Percentiles rank a stretch among this genome's conserved stretches.
phyloP scores from a whole-genome alignment of 2,329 filamentous ascomycete species.

The Penicillium janthinellum region DNA sequence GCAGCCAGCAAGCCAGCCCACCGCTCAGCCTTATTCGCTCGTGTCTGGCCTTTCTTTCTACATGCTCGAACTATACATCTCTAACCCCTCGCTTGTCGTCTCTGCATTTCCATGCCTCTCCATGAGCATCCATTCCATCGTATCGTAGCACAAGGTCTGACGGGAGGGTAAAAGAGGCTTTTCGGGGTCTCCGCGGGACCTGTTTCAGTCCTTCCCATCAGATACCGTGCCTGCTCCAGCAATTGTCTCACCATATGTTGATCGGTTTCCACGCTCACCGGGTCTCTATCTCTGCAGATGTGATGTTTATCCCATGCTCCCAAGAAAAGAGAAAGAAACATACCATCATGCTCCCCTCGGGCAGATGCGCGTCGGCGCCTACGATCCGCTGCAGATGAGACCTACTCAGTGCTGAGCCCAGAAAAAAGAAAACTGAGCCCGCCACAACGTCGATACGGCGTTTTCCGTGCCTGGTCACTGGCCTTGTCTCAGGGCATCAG shows the following conservation, averaged over 20 bases:
- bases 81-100: not conserved
- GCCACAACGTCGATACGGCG: slow-evolving; percentile 1
- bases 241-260: slow-evolving; percentile 8
- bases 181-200: not conserved
- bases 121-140: not conserved
- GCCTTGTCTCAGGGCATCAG: slow-evolving; percentile 17
- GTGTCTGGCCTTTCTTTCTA: not conserved
- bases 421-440: not conserved
- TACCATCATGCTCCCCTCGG: not conserved
- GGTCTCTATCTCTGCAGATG: not conserved
- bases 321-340: not conserved
- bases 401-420: not conserved
- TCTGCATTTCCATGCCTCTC: not conserved
- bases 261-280: slow-evolving; percentile 1
- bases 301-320: not conserved
- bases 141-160: not conserved
- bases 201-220: slow-evolving; percentile 2
- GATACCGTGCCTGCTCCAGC: not conserved
- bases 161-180: not conserved
- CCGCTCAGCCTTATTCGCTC: not conserved
- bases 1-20: not conserved
- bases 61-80: not conserved
- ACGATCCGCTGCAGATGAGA: slow-evolving; percentile 6
- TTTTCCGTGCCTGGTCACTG: slow-evolving; percentile 8
- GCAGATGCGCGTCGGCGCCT: not conserved